Conservation (phyloP, 192 early-diverging fungal genomes). For the Coemansia sp. region DNA sequence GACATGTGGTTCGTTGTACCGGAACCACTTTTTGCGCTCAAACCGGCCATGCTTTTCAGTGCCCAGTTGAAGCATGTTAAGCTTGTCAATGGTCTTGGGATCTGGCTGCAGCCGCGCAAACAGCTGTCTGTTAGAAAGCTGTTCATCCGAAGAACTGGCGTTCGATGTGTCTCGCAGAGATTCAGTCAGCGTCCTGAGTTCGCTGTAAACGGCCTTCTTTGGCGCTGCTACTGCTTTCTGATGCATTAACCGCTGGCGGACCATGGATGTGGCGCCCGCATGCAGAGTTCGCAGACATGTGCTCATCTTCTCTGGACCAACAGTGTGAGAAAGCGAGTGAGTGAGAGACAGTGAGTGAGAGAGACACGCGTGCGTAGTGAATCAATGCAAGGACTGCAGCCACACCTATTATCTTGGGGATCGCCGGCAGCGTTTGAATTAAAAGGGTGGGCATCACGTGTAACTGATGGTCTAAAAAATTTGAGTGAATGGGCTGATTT, state of each 20-base stretch:
- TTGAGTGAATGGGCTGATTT: too few species aligned
- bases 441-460: too few species aligned
- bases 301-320: too few species aligned
- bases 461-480: too few species aligned
- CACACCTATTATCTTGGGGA: too few species aligned
- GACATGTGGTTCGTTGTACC: slow-evolving; percentile 37
- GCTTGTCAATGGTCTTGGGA: slow-evolving; percentile 30
- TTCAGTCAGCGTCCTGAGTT: slow-evolving; percentile 26
- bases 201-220: background rate
- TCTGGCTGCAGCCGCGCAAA: slow-evolving; percentile 41
- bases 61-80: slow-evolving; percentile 42
- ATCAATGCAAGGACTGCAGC: too few species aligned
- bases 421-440: too few species aligned
- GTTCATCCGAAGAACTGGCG: background rate
- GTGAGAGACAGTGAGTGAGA: too few species aligned
- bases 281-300: too few species aligned
- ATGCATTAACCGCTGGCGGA: background rate
- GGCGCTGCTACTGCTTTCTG: background rate
- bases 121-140: slow-evolving; percentile 41
- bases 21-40: slow-evolving; percentile 47
- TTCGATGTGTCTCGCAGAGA: slow-evolving; percentile 22
- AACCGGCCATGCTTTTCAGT: slow-evolving; percentile 42
- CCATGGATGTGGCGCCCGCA: background rate
- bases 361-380: too few species aligned
- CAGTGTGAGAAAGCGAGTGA: too few species aligned